Evolutionary conservation across 1,284 basidiomycete species (phyloP), one percentile per base, ranked within the genome.

Genomic region (Ceratobasidium papillatum): DNA sequence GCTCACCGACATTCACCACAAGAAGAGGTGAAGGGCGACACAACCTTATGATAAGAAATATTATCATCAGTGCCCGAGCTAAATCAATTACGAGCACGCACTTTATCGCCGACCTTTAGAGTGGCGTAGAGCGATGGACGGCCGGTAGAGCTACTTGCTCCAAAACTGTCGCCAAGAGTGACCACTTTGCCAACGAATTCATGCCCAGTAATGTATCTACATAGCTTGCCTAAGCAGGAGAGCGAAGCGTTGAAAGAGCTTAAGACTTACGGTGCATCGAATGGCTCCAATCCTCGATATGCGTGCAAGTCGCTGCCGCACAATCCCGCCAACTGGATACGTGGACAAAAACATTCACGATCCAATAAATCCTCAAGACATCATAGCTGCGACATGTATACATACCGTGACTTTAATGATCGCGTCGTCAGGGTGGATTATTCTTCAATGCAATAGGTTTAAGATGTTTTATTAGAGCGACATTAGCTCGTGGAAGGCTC

Each of bases 271-370:
- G 82, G 80, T 62, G 81, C 79, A 47, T 81, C 78, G 27, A 84
- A 76, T 1, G 79, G 80, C 62, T 84, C 86, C 45, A 84, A 84
- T 0, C 91, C 92, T 62, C 93, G 85, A 79, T 94, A 95, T 45
- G 88, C 82, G 79, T 96, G 94, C 41, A 95, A 84, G 82, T 96
- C 94, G 76, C 92, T 94, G 78, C 94, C 94, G 81, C 92, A 93
- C 4, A 94, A 82, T 14, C 89, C 93, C 25, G 90, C 87, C 32
- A 91, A 84, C 91, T 92, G 74, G 22, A 52, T 45, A 74, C 49
- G 43, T 25, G 61, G 36, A 19, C 22, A n/a, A 45, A 14, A 25
- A 17, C 43, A 12, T 43, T n/a, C 5, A 12, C 8, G 7, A 36
- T 19, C 36, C 22, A 62, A 22, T 34, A 9, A 54, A 25, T n/a